Evolutionary conservation across 768 basidiomycete species (phyloP).

Genomic region (Dioszegia aurantiaca): DNA sequence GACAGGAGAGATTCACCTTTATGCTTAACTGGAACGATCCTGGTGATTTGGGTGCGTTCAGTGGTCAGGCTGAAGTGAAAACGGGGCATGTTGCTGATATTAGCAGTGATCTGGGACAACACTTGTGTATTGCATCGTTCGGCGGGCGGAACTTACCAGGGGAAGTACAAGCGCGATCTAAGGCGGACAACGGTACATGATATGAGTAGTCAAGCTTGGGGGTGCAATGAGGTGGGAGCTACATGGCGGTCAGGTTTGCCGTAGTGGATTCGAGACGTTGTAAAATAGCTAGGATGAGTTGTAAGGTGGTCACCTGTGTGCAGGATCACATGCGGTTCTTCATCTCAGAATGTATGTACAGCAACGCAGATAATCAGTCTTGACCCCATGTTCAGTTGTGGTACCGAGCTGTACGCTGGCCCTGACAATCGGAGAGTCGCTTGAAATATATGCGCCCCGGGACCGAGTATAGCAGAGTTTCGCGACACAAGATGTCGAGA

Average conservation of each 20-base stretch:
- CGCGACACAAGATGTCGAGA: too few species aligned
- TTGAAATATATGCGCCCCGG: too few species aligned
- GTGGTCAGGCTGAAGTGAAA: neutral
- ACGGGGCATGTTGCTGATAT: neutral
- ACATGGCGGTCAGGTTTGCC: conserved; percentile 29
- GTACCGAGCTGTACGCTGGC: too few species aligned
- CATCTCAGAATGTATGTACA: too few species aligned
- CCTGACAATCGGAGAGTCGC: too few species aligned
- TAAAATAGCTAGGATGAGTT: too few species aligned
- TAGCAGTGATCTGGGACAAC: conserved; percentile 29
- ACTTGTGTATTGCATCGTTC: conserved; percentile 28
- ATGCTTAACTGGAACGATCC: conserved; percentile 16
- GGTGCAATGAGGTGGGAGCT: conserved; percentile 21
- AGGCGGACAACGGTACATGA: conserved; percentile 23
- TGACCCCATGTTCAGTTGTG: too few species aligned
- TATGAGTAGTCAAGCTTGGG: conserved; percentile 22
- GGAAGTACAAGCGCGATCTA: conserved; percentile 18
- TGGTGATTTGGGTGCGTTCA: conserved; percentile 24
- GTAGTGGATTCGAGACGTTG: too few species aligned
- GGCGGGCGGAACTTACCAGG: conserved; percentile 19
- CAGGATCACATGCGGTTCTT: too few species aligned
- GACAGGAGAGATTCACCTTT: conserved; percentile 17
- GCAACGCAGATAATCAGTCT: too few species aligned
- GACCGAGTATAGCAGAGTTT: too few species aligned
- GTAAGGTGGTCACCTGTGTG: too few species aligned